A percentile compares a stretch with the other conserved stretches of the same genome.
phyloP scores from a whole-genome alignment of 257 asterid species.

The Euphrasia confusa region DNA sequence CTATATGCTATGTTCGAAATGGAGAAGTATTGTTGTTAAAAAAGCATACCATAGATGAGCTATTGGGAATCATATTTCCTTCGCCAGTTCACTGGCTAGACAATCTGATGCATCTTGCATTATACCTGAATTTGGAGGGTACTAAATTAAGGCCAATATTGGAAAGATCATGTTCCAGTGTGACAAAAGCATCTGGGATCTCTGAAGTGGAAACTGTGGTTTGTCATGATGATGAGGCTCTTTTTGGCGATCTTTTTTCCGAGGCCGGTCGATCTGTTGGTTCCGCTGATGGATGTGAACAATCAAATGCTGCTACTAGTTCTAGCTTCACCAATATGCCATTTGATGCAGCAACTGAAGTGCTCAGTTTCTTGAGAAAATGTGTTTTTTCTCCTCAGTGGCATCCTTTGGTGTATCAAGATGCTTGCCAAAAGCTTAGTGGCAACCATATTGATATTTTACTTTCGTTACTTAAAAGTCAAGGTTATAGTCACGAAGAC shows the following conservation, averaged over 20 bases:
- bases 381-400: slow-evolving; percentile 71
- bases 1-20: slow-evolving; percentile 44
- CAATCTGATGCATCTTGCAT: slow-evolving; percentile 58
- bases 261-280: slow-evolving; percentile 91
- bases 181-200: slow-evolving; percentile 54
- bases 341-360: slow-evolving; percentile 68
- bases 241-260: slow-evolving; percentile 96
- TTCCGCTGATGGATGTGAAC: slow-evolving; percentile 78
- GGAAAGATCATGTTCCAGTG: slow-evolving; percentile 65
- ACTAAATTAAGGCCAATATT: slow-evolving; percentile 62
- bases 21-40: slow-evolving; percentile 45
- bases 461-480: slow-evolving; percentile 58
- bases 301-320: slow-evolving; percentile 44
- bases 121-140: slow-evolving; percentile 81
- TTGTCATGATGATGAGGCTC: slow-evolving; percentile 93
- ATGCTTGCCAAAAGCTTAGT: slow-evolving; percentile 53
- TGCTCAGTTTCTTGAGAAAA: slow-evolving; percentile 59
- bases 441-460: slow-evolving; percentile 55
- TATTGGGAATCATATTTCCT: slow-evolving; percentile 58
- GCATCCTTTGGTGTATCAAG: slow-evolving; percentile 52
- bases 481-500: slow-evolving; percentile 49
- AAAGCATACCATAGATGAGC: slow-evolving; percentile 59
- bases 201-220: slow-evolving; percentile 68
- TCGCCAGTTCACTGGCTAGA: slow-evolving; percentile 76
- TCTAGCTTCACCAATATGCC: slow-evolving; percentile 66